phyloP scores from a whole-genome alignment of 352 stramenopile species.

The Aphanomyces cochlioides region DNA sequence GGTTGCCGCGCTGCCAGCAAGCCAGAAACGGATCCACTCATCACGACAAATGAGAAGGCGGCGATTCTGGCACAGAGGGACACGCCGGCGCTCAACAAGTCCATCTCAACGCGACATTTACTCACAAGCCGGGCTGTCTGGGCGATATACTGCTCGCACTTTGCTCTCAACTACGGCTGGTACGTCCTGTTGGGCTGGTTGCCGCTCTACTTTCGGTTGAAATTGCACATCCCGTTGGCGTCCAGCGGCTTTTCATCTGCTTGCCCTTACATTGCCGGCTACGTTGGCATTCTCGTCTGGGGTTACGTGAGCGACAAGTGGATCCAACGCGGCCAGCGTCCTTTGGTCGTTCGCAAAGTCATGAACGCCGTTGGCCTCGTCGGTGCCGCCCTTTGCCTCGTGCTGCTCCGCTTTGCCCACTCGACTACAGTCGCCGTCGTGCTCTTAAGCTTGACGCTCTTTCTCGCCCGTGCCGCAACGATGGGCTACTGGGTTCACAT shows the following conservation, averaged over 20 bases:
- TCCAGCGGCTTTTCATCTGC: slow-evolving; percentile 60
- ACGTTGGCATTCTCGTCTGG: slow-evolving; percentile 69
- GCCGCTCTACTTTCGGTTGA: slow-evolving; percentile 82
- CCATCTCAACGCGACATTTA: slow-evolving; percentile 34
- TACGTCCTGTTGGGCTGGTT: slow-evolving; percentile 86
- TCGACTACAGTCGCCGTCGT: slow-evolving; percentile 48
- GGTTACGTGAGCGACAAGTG: slow-evolving; percentile 61
- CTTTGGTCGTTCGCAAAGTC: slow-evolving; percentile 56
- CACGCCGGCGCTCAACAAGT: not conserved
- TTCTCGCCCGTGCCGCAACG: slow-evolving; percentile 69
- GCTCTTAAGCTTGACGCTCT: slow-evolving; percentile 71
- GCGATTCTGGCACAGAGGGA: slow-evolving; percentile 69
- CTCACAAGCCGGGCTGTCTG: slow-evolving; percentile 63
- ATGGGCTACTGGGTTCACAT: slow-evolving; percentile 88
- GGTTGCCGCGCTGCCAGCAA: slow-evolving; percentile 55
- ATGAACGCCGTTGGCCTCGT: slow-evolving; percentile 80
- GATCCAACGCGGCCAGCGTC: slow-evolving; percentile 48
- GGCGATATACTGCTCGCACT: slow-evolving; percentile 81
- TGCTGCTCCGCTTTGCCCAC: slow-evolving; percentile 58
- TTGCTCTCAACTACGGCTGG: slow-evolving; percentile 87
- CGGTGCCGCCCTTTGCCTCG: slow-evolving; percentile 65
- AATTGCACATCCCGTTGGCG: slow-evolving; percentile 63
- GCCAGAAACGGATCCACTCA: slow-evolving; percentile 61
- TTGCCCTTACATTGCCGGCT: slow-evolving; percentile 75
- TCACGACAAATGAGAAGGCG: slow-evolving; percentile 52